Evolutionary conservation across 495 filamentous ascomycete genomes (phyloP), one percentile per base, ranked within the genome.

Genomic region (Geoglossum glabrum): DNA sequence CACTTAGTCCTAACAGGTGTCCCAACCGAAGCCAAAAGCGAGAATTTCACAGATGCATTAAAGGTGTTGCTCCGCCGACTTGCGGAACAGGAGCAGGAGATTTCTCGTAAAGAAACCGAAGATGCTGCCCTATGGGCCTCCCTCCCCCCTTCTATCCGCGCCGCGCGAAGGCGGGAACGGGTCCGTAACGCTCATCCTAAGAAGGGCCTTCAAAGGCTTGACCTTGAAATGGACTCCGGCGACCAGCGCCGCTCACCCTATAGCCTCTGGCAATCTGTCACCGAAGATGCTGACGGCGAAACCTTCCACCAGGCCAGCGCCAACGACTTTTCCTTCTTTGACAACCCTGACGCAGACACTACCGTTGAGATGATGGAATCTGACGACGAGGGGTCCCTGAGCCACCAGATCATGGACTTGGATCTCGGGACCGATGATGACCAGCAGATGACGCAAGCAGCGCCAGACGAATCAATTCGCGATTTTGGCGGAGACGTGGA

Each of bases 251-350:
- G 15, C 28, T 13, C 3, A 28, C 30, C 19, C 26, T 1, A 6
- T 7, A 11, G 15, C 9, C 13, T 40, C 28, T 17, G 15, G 54
- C 3, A 33, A 17, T 49, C 56, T 5, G 43, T 58, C 19, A 58
- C 56, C 17, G 56, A 58, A 21, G 56, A 58, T 26, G 10, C 25
- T 7, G 56, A 58, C 43, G 19, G 17, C 21, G 36, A 58, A 30
- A 11, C 38, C 23, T 58, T 58, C 36, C 21, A 47, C 1, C 36
- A 26, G 15, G 56, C 36, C 8, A 47, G 38, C 19, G 25, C 56
- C 11, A 58, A 52, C 10, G 56, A 58, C 13, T 58, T 54, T 31
- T 58, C 56, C 5, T 58, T 58, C 43, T 58, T 58, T n/a, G 27
- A 2, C 11, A 15, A 40, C 36, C 36, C 4, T 7, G 36, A 40